These are phyloP conservation scores for Dictyostelium capitatum DNA, from an alignment of 78 protist genomes.

Conservation along the genomic window DNA sequence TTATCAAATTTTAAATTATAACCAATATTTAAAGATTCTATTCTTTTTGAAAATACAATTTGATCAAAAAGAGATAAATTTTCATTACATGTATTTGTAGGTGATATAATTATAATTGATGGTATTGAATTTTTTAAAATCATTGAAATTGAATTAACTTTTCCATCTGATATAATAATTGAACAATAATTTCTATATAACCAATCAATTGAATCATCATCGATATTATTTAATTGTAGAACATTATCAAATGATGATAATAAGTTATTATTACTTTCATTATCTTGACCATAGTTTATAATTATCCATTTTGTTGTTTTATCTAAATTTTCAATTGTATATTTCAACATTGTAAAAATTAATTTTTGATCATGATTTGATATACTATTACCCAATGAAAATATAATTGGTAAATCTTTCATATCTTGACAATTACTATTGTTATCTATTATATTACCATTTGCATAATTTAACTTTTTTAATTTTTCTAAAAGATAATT, in stretches of 20 bases:
- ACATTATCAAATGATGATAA: background rate
- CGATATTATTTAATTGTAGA: background rate
- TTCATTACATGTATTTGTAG: too few species aligned
- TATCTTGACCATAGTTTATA: background rate
- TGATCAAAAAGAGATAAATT: background rate
- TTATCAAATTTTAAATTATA: background rate
- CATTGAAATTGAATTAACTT: background rate
- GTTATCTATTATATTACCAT: background rate
- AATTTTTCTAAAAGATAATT: background rate
- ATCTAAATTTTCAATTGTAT: background rate
- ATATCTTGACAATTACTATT: background rate
- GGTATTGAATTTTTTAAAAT: background rate
- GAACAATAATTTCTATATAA: background rate
- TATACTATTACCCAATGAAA: background rate
- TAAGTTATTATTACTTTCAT: background rate
- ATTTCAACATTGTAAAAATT: background rate
- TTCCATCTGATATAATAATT: background rate
- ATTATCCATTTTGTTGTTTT: background rate
- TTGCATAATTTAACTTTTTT: background rate
- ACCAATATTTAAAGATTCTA: background rate
- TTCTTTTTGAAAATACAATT: background rate
- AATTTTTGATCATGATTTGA: background rate
- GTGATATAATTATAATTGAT: background rate
- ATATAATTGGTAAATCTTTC: constrained; percentile 8
- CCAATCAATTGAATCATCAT: constrained; percentile 4